Evolutionary conservation across 768 basidiomycete genomes (phyloP), one percentile per base, ranked within the genome.

Genomic region (Peribolospora baueri): DNA sequence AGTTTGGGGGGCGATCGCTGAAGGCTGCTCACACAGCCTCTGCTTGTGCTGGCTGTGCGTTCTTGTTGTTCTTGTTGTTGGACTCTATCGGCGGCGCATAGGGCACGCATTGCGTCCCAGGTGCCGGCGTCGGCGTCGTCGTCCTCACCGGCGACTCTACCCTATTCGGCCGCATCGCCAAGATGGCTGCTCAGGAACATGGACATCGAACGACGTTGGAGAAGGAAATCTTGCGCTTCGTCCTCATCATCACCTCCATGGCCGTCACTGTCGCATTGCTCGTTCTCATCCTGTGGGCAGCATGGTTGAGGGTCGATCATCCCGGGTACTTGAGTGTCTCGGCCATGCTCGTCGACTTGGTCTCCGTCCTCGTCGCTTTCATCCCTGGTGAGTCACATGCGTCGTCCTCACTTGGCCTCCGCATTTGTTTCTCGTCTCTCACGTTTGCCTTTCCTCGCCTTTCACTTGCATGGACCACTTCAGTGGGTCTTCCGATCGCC

Each of bases 171-270:
- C 73, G 74, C 39, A 72, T 78, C 56, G 75, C 76, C 36, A 70
- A 73, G 58, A 70, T 77, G 61, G 74, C 75, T 0, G 71, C 69
- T 13, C 68, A 71, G 51, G 68, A 68, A 8, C 72, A 63, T 4
- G 57, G 60, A 48, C 67, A 57, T 54, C 66, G 65, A 56, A 76
- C 76, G 4, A 75, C 75, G 2, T 65, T 79, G 11, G 74, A 78
- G 55, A 63, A 66, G 6, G 77, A 79, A 61, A 73, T 79, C 56
- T 60, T 73, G 10, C 71, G 74, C 43, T 75, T 78, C 60, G 74
- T 78, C 14, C 54, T 71, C 51, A 60, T 51, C 43, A 42, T 58
- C 39, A 41, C 53, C 6, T 13, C 39, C 4, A 42, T 60, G 5
- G 59, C 59, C 1, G 5, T 49, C 5, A n/a, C 36, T 13, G 46